Base-by-base conservation (phyloP, 805 yeast genomes). In the Candida fluviatilis region DNA sequence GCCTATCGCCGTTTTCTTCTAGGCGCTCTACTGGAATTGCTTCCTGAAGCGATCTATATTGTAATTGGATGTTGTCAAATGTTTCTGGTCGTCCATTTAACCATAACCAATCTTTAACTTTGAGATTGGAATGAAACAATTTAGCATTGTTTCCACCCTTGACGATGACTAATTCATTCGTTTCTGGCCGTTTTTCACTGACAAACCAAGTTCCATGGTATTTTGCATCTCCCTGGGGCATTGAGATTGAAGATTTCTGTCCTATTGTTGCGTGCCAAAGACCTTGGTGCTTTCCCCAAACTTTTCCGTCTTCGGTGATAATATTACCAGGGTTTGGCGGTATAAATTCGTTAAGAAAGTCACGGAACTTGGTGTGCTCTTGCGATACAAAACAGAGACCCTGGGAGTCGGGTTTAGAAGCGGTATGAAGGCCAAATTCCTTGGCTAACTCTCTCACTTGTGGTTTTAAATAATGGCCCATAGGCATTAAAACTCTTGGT, bases 211-310 rank as follows among this genome's bases (percentile, higher is more conserved):
- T 68, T 0, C 98, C 98, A 31, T 74, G 67, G 47, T 75, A 80
- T 4, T 58, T 55, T 0, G 90, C 90, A 47, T 84, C 81, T 0
- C 90, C 91, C 57, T 93, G 98, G 0, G 97, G 97, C 85, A 91
- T 75, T 0, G 87, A 73, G 2, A 89, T 61, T 3, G 90, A 80
- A 13, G 82, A 73, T 45, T 81, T 76, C 61, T 93, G 98, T 0
- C 99, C 99, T 16, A 91, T 78, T 0, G 99, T 93, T n/a, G 87
- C 91, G 34, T 84, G 79, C 98, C 98, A 93, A 7, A 93, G 56
- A 0, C 99, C 99, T 18, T 73, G 64, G 58, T 93, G 99, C 34
- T 58, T 50, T 0, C 96, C 98, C 78, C 93, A 88, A 0, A 78
- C 69, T 37, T 62, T 65, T 4, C 95, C 95, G 39, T 78, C 83